Conservation (phyloP, 164 flowering plant species). For the Vitis labrusca region DNA sequence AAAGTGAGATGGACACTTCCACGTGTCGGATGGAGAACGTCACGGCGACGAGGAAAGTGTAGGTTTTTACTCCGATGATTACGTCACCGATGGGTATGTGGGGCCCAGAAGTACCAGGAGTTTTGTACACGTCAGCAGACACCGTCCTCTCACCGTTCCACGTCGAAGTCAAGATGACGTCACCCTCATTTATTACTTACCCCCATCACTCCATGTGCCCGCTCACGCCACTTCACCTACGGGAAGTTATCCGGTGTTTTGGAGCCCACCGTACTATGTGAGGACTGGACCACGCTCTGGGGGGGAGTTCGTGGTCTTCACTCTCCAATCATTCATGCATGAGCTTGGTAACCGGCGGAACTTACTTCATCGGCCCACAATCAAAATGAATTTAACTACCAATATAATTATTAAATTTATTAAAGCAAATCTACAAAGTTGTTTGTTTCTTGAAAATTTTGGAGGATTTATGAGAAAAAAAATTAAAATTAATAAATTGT, state of each 20-base stretch:
- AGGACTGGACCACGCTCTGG: too few relatives aligned
- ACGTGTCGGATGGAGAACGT: slow-evolving; percentile 22
- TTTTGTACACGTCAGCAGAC: slow-evolving; percentile 14
- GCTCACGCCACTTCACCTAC: slow-evolving; percentile 7
- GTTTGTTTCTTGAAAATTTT: too few relatives aligned
- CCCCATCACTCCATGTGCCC: slow-evolving; percentile 18
- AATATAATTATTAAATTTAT: too few relatives aligned
- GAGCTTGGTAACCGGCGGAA: neutral
- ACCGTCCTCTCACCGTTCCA: slow-evolving; percentile 15
- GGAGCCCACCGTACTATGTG: slow-evolving; percentile 4
- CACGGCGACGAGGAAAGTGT: slow-evolving; percentile 29
- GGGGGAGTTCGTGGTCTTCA: neutral
- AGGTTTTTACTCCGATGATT: slow-evolving; percentile 17
- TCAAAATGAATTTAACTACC: neutral
- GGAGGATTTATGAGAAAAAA: too few relatives aligned
- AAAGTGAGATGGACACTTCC: slow-evolving; percentile 12
- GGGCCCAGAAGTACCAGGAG: neutral
- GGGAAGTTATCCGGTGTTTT: slow-evolving; percentile 8
- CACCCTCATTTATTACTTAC: slow-evolving; percentile 10
- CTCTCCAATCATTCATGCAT: slow-evolving; percentile 15
- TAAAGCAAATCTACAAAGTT: too few relatives aligned
- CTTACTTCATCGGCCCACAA: neutral
- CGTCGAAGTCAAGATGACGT: slow-evolving; percentile 34
- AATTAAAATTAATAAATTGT: too few relatives aligned
- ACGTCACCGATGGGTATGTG: slow-evolving; percentile 11